Conservation (phyloP, 2,329 filamentous ascomycete genomes). For the Dactylonectria estremocensis region DNA sequence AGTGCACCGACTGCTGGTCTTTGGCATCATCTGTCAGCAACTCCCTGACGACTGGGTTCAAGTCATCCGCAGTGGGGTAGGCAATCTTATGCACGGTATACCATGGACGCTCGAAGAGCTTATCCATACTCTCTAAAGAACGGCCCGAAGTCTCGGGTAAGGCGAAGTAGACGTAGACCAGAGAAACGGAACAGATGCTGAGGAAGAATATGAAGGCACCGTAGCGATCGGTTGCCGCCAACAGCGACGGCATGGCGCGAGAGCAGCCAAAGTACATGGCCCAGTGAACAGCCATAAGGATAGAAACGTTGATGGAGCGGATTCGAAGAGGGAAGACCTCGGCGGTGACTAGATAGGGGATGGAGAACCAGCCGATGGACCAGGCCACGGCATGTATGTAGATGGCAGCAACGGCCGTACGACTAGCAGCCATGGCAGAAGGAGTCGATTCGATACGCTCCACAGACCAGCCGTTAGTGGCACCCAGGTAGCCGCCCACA, state of each 20-base stretch:
- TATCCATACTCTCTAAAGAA: constrained; percentile 51
- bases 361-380: constrained; percentile 64
- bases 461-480: constrained; percentile 44
- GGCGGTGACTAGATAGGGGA: constrained; percentile 62
- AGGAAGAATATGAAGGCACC: constrained; percentile 52
- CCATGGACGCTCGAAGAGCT: constrained; percentile 49
- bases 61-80: constrained; percentile 47
- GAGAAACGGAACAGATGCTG: constrained; percentile 45
- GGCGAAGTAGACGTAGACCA: constrained; percentile 52
- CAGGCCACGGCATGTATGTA: constrained; percentile 61
- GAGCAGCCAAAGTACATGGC: constrained; percentile 54
- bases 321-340: constrained; percentile 62
- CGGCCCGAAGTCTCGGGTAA: constrained; percentile 52
- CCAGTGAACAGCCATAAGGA: constrained; percentile 62
- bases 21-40: too few species aligned
- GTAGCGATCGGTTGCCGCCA: constrained; percentile 51
- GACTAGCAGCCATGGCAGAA: constrained; percentile 51
- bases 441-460: constrained; percentile 36
- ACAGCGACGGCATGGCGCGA: constrained; percentile 52
- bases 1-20: too few species aligned
- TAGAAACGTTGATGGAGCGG: constrained; percentile 57
- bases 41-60: constrained; percentile 13
- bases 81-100: constrained; percentile 49
- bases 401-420: constrained; percentile 59
- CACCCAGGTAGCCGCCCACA: constrained; percentile 50